A percentile compares a stretch with the other conserved stretches of the same genome.
Conservation (phyloP, 805 yeast species). For the Pichia nanzhaoensis region DNA sequence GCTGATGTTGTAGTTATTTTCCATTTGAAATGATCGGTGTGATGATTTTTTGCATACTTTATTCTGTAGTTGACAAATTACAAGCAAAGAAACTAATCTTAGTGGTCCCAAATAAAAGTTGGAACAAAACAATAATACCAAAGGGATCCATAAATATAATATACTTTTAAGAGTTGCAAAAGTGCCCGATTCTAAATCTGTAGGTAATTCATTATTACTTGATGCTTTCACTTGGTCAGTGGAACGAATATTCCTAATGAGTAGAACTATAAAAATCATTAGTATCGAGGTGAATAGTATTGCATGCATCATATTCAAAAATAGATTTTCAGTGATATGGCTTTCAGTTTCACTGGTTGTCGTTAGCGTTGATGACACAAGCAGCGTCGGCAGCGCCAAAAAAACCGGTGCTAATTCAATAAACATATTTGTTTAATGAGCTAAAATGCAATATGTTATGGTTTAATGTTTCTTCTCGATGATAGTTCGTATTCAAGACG, state of each 20-base stretch:
- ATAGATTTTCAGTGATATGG: neutral
- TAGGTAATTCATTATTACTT: no score
- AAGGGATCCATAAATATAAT: constrained; percentile 12
- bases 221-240: neutral
- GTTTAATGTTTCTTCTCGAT: no score
- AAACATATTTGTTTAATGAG: neutral
- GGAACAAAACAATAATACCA: constrained; percentile 19
- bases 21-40: constrained; percentile 17
- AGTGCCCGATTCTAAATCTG: no score
- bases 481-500: neutral
- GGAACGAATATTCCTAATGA: constrained; percentile 3
- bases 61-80: constrained; percentile 18
- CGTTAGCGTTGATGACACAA: constrained; percentile 27
- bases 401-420: constrained; percentile 26
- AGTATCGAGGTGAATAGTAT: constrained; percentile 23
- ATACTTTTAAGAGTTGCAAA: neutral
- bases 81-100: constrained; percentile 22
- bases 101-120: constrained; percentile 23
- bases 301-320: constrained; percentile 6
- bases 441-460: no score
- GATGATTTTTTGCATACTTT: constrained; percentile 6
- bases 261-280: constrained; percentile 5
- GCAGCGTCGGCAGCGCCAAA: constrained; percentile 29
- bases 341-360: neutral
- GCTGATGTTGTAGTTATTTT: constrained; percentile 17